Evolutionary conservation across 306 rosid species (phyloP).

Genomic region (Prunus armeniaca): DNA sequence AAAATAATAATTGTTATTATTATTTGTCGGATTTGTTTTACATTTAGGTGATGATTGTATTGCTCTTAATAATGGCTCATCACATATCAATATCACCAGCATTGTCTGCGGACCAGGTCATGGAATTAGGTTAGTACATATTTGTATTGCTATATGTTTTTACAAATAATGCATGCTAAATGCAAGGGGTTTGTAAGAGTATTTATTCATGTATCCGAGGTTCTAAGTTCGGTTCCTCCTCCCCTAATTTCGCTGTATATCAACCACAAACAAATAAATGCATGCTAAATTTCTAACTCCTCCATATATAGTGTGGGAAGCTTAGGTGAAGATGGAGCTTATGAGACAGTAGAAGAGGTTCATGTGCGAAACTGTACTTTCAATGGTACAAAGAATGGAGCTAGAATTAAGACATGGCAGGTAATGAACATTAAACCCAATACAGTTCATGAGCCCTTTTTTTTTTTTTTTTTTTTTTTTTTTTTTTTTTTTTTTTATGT

Average conservation of each 20-base stretch:
- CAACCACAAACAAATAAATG: no score
- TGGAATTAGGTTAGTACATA: slow-evolving; percentile 39
- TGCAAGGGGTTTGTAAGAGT: no score
- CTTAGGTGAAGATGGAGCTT: slow-evolving; percentile 46
- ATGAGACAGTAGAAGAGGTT: slow-evolving; percentile 44
- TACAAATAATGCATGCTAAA: no score
- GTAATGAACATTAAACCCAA: slow-evolving; percentile 15
- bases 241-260: no score
- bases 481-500: no score
- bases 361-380: slow-evolving; percentile 47
- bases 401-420: slow-evolving; percentile 71
- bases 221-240: no score
- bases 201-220: fast-evolving
- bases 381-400: slow-evolving; percentile 48
- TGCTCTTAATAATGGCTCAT: slow-evolving; percentile 35
- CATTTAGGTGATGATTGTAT: slow-evolving; percentile 50
- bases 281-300: neutral
- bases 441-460: no score
- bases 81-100: slow-evolving; percentile 28
- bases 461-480: no score
- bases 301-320: slow-evolving; percentile 53
- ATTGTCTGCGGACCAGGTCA: slow-evolving; percentile 55
- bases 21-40: no score
- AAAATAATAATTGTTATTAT: no score
- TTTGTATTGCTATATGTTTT: no score